Base-by-base conservation (phyloP, 2,329 filamentous ascomycete genomes). In the Exserohilum rostratum region DNA sequence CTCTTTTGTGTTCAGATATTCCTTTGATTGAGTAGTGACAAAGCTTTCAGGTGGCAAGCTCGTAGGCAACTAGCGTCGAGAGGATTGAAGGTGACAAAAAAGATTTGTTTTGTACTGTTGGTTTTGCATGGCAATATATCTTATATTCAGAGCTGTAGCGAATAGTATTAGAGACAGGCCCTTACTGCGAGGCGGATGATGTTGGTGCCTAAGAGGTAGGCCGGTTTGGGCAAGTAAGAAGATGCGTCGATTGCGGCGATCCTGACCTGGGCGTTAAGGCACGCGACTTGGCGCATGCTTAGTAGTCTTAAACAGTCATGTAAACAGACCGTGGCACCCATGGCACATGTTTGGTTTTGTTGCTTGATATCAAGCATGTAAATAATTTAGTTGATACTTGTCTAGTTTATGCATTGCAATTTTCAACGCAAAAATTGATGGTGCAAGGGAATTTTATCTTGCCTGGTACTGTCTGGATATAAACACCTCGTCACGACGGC, bases 41-140 rank as follows among this genome's bases (percentile, higher is more conserved):
- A 31, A 18, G 48, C 42, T 49, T 6, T 54, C 48, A 54, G 46
- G 46, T 42, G 45, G 37, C 55, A 27, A 18, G 18, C 38, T 33
- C 30, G 39, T 31, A 15, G 15, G 22, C 22, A 25, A 10, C 45
- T 53, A 52, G 49, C 45, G 53, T 22, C 35, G 34, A 52, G 48
- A 48, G 34, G 46, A 31, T 25, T 25, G 40, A 42, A 30, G 17
- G 37, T 3, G 51, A 18, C 4, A n/a, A 25, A 18, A 15, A 20
- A n/a, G 6, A 46, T 18, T 6, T 20, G 17, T 35, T 46, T 4
- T 25, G 22, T 7, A 25, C 22, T 25, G 9, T 37, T 15, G 29
- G 18, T 37, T 5, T 37, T 13, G 33, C 12, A 5, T 15, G 42
- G 7, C 11, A 3, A 33, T n/a, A 13, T 18, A 44, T 25, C 22